A percentile compares a stretch with the other conserved stretches of the same genome.
Conservation (phyloP, 179 eudicot genomes). For the Carnegiea gigantea region DNA sequence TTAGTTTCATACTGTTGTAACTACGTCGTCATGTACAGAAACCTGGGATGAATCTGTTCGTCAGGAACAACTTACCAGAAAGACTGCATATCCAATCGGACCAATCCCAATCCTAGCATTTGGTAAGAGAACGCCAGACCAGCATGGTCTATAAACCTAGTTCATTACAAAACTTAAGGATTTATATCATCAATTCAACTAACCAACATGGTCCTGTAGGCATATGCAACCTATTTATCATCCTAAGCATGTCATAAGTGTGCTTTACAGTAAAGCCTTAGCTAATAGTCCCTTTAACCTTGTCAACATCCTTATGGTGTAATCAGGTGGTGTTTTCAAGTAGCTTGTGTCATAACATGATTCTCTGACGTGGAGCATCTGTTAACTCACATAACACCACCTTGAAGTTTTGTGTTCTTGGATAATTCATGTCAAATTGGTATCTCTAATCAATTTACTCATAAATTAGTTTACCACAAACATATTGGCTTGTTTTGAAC, state of each 20-base stretch:
- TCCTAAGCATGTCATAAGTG: neutral
- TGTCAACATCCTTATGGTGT: neutral
- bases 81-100: neutral
- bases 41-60: neutral
- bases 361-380: no score
- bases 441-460: neutral
- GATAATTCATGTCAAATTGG: neutral
- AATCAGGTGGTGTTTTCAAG: neutral
- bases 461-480: neutral
- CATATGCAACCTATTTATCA: neutral
- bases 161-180: neutral
- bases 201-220: neutral
- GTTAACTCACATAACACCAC: no score
- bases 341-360: neutral
- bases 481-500: neutral
- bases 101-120: neutral
- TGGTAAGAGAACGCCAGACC: neutral
- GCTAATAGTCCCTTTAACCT: neutral
- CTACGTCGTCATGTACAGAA: neutral
- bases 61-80: neutral
- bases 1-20: neutral
- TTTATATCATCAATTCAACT: neutral
- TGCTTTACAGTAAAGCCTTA: neutral
- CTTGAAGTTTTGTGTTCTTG: neutral
- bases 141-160: neutral